Conservation (phyloP, 2,329 filamentous ascomycete species). For the Diaporthe vaccinii region DNA sequence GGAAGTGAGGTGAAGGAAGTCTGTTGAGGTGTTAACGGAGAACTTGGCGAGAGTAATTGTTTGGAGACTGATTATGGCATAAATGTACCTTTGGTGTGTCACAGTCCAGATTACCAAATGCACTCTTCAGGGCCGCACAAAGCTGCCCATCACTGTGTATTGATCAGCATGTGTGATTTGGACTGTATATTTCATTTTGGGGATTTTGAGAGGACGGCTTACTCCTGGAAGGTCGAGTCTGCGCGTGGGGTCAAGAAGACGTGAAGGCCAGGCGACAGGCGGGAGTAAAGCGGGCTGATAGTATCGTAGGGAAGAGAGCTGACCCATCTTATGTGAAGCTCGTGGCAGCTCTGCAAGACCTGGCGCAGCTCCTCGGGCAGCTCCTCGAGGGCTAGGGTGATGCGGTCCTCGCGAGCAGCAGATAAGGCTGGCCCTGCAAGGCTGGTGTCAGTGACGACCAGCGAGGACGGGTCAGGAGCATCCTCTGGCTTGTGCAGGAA, state of each 20-base stretch:
- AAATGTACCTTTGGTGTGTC: conserved; percentile 50
- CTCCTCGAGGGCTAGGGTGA: conserved; percentile 81
- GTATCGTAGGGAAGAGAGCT: conserved; percentile 68
- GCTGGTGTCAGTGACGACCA: conserved; percentile 69
- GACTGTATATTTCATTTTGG: not conserved
- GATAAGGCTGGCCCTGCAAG: conserved; percentile 70
- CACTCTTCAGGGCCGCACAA: conserved; percentile 49
- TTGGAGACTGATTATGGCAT: conserved; percentile 7
- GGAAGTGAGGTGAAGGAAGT: conserved; percentile 74
- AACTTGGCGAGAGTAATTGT: not conserved
- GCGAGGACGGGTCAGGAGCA: conserved; percentile 72
- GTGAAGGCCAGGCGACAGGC: conserved; percentile 85
- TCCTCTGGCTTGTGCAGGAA: conserved; percentile 78
- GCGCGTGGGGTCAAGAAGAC: conserved; percentile 77
- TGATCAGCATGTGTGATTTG: conserved; percentile 30
- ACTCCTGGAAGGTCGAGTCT: conserved; percentile 48
- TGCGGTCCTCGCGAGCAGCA: conserved; percentile 82
- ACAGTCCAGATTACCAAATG: conserved; percentile 53
- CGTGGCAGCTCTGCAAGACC: conserved; percentile 74
- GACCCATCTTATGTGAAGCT: conserved; percentile 87
- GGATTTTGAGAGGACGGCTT: conserved; percentile 39
- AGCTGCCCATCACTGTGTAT: conserved; percentile 45
- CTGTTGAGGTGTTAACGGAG: conserved; percentile 47
- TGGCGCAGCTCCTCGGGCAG: conserved; percentile 76
- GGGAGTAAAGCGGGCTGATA: conserved; percentile 79